Conservation (phyloP, 306 rosid genomes). For the Alnus glutinosa region DNA sequence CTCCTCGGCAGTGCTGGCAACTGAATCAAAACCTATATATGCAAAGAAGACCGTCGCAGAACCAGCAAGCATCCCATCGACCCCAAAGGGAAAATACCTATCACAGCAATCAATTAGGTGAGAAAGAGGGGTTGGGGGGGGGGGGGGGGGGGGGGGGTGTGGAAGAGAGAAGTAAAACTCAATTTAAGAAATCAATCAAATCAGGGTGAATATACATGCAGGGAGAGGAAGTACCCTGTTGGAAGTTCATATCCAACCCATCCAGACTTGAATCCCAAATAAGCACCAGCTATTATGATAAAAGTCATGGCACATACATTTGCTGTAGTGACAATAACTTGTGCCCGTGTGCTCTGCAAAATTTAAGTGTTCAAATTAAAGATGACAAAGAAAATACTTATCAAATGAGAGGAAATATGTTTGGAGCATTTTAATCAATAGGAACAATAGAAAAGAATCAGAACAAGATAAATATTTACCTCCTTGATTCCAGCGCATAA, state of each 20-base stretch:
- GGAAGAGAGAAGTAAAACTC: constrained; percentile 22
- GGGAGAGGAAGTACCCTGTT: constrained; percentile 52
- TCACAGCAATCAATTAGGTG: constrained; percentile 7
- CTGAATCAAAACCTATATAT: constrained; percentile 87
- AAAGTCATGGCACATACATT: constrained; percentile 84
- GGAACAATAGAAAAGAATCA: neutral
- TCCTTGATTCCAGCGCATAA: constrained; percentile 88
- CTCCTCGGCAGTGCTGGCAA: constrained; percentile 97
- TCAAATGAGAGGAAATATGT: neutral
- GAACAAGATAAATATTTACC: constrained; percentile 41
- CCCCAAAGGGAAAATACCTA: constrained; percentile 87
- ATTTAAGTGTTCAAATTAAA: constrained; percentile 9
- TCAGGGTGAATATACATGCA: constrained; percentile 4
- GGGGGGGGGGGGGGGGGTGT: neutral
- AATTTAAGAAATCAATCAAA: constrained; percentile 19
- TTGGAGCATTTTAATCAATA: constrained; percentile 1
- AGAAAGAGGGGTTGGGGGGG: neutral
- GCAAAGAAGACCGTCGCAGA: constrained; percentile 98
- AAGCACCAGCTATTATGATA: constrained; percentile 74
- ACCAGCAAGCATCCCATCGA: constrained; percentile 94
- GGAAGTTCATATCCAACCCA: constrained; percentile 93
- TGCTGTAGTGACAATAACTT: constrained; percentile 68
- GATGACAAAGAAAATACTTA: constrained; percentile 3
- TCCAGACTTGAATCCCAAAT: constrained; percentile 83
- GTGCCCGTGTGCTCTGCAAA: constrained; percentile 79